phyloP scores from a whole-genome alignment of 2,329 filamentous ascomycete genomes.

The Dactylellina parvicollis region DNA sequence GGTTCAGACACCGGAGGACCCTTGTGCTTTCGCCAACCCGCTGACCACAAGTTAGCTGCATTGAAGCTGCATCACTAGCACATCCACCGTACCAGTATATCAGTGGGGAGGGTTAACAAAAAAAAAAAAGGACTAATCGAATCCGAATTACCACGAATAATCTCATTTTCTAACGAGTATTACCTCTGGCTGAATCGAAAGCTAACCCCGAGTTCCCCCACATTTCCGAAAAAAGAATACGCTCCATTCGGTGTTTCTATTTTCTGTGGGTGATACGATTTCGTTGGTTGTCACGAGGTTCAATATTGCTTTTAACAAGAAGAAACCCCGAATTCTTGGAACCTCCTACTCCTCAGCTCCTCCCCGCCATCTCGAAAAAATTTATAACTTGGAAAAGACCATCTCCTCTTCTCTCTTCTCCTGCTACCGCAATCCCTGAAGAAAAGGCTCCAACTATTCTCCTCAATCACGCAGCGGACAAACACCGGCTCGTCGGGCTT shows the following conservation, averaged over 20 bases:
- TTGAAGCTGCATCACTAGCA: slow-evolving; percentile 35
- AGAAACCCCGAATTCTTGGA: slow-evolving; percentile 25
- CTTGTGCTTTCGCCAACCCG: slow-evolving; percentile 38
- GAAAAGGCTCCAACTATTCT: background rate
- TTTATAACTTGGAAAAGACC: slow-evolving; percentile 12
- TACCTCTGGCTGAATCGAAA: background rate
- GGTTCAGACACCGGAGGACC: slow-evolving; percentile 28
- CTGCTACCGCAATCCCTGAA: background rate
- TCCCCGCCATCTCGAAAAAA: slow-evolving; percentile 29
- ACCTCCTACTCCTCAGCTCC: slow-evolving; percentile 6
- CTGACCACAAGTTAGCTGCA: slow-evolving; percentile 53
- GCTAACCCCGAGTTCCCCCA: no score
- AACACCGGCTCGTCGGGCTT: slow-evolving; percentile 23
- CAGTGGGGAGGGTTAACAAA: slow-evolving; percentile 2
- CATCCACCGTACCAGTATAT: slow-evolving; percentile 14
- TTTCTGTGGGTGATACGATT: slow-evolving; percentile 37
- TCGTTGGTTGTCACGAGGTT: slow-evolving; percentile 50
- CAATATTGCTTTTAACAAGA: slow-evolving; percentile 31
- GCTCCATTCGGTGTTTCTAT: slow-evolving; percentile 1
- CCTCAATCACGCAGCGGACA: slow-evolving; percentile 13
- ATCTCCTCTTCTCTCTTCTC: slow-evolving; percentile 13
- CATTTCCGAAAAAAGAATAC: slow-evolving; percentile 9
- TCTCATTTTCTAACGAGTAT: background rate
- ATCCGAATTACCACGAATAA: background rate
- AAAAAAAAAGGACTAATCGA: background rate